Evolutionary conservation across 192 early-diverging fungal species (phyloP).

Genomic region (Mortierella hygrophila): DNA sequence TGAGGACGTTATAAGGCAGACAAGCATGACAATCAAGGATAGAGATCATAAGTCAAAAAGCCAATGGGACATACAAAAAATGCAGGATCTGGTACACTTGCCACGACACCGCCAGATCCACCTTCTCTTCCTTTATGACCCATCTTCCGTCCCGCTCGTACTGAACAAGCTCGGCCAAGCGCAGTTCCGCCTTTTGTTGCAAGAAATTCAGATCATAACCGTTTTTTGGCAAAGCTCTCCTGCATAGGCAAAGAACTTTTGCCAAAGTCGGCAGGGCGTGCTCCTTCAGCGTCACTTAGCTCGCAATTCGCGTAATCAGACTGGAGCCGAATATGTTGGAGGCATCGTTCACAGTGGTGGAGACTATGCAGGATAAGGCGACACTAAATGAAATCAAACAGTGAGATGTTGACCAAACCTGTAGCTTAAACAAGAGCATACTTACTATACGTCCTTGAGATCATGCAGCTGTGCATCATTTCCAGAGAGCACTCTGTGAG

Average conservation of each 20-base stretch:
- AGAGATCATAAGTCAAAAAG: not conserved
- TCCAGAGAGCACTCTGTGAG: slow-evolving; percentile 11
- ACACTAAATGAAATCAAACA: slow-evolving; percentile 9
- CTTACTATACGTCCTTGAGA: slow-evolving; percentile 13
- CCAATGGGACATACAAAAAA: slow-evolving; percentile 7
- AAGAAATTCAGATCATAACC: slow-evolving; percentile 12
- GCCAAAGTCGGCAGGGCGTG: slow-evolving; percentile 4
- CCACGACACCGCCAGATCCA: slow-evolving; percentile 8
- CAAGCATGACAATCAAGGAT: not conserved
- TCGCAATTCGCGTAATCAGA: slow-evolving; percentile 15
- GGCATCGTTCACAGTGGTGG: slow-evolving; percentile 10
- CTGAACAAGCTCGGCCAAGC: slow-evolving; percentile 14
- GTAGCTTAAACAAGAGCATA: not conserved
- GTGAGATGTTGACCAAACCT: not conserved
- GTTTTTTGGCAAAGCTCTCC: slow-evolving; percentile 18
- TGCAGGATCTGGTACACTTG: slow-evolving; percentile 6
- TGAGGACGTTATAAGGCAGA: not conserved
- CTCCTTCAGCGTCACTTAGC: slow-evolving; percentile 9
- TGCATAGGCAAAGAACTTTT: slow-evolving; percentile 16
- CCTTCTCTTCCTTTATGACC: slow-evolving; percentile 1
- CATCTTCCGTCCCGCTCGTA: slow-evolving; percentile 13
- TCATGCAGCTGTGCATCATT: slow-evolving; percentile 9
- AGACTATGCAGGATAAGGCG: slow-evolving; percentile 13
- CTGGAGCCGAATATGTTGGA: slow-evolving; percentile 9
- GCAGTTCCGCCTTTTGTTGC: slow-evolving; percentile 10